These are phyloP conservation scores for Cladobotryum mycophilum DNA, from an alignment of 2,329 filamentous ascomycete species.

Conservation along the genomic window DNA sequence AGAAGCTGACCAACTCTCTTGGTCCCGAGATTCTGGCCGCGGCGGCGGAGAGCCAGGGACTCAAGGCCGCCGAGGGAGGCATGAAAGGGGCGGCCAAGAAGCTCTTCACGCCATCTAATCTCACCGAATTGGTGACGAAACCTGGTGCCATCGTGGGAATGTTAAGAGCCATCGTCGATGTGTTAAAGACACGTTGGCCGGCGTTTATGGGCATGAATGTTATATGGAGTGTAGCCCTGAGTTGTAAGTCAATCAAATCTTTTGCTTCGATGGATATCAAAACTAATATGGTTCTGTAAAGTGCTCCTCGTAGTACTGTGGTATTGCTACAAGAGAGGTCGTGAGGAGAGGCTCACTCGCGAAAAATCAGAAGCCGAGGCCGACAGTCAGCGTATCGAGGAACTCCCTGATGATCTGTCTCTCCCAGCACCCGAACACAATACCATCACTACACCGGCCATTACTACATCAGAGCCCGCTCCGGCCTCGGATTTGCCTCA, in stretches of 20 bases:
- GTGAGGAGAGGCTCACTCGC: conserved; percentile 70
- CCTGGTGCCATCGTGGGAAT: conserved; percentile 80
- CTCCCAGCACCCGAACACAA: conserved; percentile 27
- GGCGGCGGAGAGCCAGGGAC: conserved; percentile 66
- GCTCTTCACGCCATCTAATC: conserved; percentile 61
- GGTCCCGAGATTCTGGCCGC: conserved; percentile 78
- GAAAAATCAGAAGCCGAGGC: conserved; percentile 35
- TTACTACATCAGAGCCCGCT: neutral
- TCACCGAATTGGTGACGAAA: conserved; percentile 77
- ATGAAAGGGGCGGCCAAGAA: conserved; percentile 59
- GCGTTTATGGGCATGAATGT: conserved; percentile 89
- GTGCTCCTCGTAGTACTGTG: conserved; percentile 91
- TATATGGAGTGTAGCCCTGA: conserved; percentile 81
- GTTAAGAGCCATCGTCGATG: conserved; percentile 84
- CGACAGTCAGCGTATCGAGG: conserved; percentile 37
- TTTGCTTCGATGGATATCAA: neutral
- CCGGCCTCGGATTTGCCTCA: no score
- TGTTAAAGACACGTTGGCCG: conserved; percentile 80
- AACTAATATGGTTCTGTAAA: conserved; percentile 22
- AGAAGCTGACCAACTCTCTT: conserved; percentile 69
- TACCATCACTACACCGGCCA: neutral
- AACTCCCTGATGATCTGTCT: conserved; percentile 43
- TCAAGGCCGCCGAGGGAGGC: conserved; percentile 50
- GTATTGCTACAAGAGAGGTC: conserved; percentile 96
- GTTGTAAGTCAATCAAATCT: conserved; percentile 59